These are phyloP conservation scores for Parastagonospora nodorum DNA, from an alignment of 2,329 filamentous ascomycete genomes.

Conservation along the genomic window DNA sequence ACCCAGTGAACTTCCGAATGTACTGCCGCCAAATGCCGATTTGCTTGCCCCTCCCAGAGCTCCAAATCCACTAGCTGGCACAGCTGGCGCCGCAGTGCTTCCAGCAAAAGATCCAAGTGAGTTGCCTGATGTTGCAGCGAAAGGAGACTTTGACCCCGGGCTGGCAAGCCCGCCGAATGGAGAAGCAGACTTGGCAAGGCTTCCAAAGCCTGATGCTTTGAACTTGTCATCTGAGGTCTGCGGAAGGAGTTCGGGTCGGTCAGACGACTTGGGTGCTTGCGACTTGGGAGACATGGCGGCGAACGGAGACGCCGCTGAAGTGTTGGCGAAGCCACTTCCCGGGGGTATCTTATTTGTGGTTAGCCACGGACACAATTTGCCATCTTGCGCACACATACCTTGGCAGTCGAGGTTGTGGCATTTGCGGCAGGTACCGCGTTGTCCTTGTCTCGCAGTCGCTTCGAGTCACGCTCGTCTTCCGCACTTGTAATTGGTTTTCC, in stretches of 20 bases:
- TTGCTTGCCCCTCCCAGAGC: slow-evolving; percentile 38
- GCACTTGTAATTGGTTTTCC: slow-evolving; percentile 19
- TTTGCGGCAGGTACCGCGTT: slow-evolving; percentile 22
- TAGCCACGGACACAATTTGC: slow-evolving; percentile 17
- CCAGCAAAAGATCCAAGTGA: slow-evolving; percentile 37
- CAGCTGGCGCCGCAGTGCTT: slow-evolving; percentile 17
- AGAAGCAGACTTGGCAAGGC: slow-evolving; percentile 48
- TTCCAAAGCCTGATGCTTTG: slow-evolving; percentile 53
- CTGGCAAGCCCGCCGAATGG: slow-evolving; percentile 38
- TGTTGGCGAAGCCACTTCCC: slow-evolving; percentile 52
- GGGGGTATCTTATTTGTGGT: slow-evolving; percentile 35
- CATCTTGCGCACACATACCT: slow-evolving; percentile 26
- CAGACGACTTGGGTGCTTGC: slow-evolving; percentile 28
- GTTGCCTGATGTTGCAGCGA: slow-evolving; percentile 36
- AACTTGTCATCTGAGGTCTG: slow-evolving; percentile 57
- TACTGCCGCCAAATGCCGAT: slow-evolving; percentile 42
- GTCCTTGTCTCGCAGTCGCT: slow-evolving; percentile 43
- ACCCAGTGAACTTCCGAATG: slow-evolving; percentile 51
- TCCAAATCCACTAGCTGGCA: slow-evolving; percentile 37
- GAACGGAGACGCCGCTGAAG: slow-evolving; percentile 55
- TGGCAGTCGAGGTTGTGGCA: slow-evolving; percentile 25
- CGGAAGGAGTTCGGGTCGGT: slow-evolving; percentile 26
- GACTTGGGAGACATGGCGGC: slow-evolving; percentile 49
- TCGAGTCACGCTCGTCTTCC: slow-evolving; percentile 41
- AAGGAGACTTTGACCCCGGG: slow-evolving; percentile 37